Base-by-base conservation (phyloP, 1,284 basidiomycete genomes). In the Anthracocystis panici-leucophaei region DNA sequence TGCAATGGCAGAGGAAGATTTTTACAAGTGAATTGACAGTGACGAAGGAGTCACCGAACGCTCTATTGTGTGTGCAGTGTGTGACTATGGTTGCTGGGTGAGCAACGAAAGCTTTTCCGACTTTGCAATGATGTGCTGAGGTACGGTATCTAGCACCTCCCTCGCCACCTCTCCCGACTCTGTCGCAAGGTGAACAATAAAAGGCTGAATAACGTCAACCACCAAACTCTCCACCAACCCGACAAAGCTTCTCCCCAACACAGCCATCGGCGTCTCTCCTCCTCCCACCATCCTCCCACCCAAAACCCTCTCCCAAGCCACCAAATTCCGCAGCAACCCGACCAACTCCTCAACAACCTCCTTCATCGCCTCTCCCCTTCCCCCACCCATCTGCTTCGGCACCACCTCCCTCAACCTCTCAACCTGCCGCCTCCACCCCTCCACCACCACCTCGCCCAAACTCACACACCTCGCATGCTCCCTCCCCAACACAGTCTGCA, bases 401-500 rank as follows among this genome's bases (percentile, higher is more conserved):
- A 72, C 2, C 21, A 69, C 57, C 27, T 54, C 46, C 27, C 42
- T 35, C 41, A 78, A 48, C 8, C 65, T 45, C 1, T 35, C 41
- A 1, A 67, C 40, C 27, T 67, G 58, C 11, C 1, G 20, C 5
- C 21, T 8, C 50, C 64, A 72, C 8, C 42, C 45, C 2, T 27
- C 45, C 10, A 76, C 12, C 33, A 60, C 73, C 18, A 66, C 42
- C 3, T 60, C 57, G 1, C 71, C 48, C 14, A 80, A 44, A 21
- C 61, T 63, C 33, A 63, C 56, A 44, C 59, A 72, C 33, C 65
- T 65, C n/a, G 48, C 64, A 31, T 65, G 55, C 8, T 27, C 35
- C 16, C 20, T n/a, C 9, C 78, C 80, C 4, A 82, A 35, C 20
- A 73, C 49, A 0, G 51, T 58, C 41, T 55, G 54, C 2, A 79